Base-by-base conservation (phyloP, 768 basidiomycete species). In the Agrocybe pediades region DNA sequence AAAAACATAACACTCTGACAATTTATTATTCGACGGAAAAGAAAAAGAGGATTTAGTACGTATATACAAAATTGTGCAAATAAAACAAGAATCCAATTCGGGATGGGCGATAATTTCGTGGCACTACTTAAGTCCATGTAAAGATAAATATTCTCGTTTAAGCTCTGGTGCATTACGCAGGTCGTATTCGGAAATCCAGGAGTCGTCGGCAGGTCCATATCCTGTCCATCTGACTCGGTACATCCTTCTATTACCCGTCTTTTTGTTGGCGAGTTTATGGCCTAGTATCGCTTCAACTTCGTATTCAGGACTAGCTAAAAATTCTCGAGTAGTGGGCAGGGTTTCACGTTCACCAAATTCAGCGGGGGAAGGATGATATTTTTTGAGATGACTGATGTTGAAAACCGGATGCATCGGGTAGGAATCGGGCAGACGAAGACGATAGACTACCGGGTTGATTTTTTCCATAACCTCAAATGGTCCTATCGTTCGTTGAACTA, bases 351-450 rank as follows among this genome's bases (percentile, higher is more conserved):
- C 49, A 0, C 64, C 63, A 23, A 62, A 61, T 11, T 54, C 36
- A 0, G 53, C 36, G 1, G 56, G 57, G 0, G 57, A 63, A 9
- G 54, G 43, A 1, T 16, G 19, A 50, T 70, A 69, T 20, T 55
- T 60, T 8, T 57, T 49, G 0, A 71, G 49, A 29, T 69, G 68
- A 0, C 42, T n/a, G 1, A 67, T 21, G 36, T 69, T 66, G 27
- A 71, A 51, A 0, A 69, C 54, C 0, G 63, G 61, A 20, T 63
- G 62, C 60, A 64, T 65, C 0, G 64, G 65, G 36, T 65, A 70
- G 2, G 56, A 52, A 44, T 61, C 59, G 0, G 63, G 60, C 0
- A 69, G 59, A 0, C 58, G 55, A 1, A 69, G 42, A 3, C 61
- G 54, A 36, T 65, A 69, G 7, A 65, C 65, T 0, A 61, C 13